A percentile compares a stretch with the other conserved stretches of the same genome.
phyloP scores from a whole-genome alignment of 2,329 filamentous ascomycete species.

The Ophiostoma ips region DNA sequence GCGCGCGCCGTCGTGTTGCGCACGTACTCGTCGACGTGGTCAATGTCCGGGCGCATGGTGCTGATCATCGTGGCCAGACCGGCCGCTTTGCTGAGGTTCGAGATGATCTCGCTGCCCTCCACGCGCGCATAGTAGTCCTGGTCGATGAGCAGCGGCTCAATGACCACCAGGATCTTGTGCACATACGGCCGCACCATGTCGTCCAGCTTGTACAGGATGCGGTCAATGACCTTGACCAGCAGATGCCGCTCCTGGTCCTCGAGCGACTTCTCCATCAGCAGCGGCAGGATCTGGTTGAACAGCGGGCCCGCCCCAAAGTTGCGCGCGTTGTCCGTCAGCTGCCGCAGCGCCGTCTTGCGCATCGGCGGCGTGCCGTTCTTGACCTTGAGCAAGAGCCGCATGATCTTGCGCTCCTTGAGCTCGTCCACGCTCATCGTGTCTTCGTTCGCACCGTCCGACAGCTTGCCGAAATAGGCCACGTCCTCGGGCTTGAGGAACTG shows the following conservation, averaged over 20 bases:
- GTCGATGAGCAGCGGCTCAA: constrained; percentile 96
- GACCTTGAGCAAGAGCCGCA: constrained; percentile 91
- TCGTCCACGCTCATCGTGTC: constrained; percentile 86
- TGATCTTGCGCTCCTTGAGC: constrained; percentile 95
- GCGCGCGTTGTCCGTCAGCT: constrained; percentile 92
- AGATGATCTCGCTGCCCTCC: constrained; percentile 96
- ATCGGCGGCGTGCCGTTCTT: constrained; percentile 98
- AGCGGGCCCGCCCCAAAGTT: constrained; percentile 88
- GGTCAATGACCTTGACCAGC: constrained; percentile 96
- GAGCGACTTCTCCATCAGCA: constrained; percentile 95
- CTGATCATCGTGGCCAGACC: constrained; percentile 98
- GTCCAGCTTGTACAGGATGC: constrained; percentile 95
- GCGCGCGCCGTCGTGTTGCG: constrained; percentile 94
- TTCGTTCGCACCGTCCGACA: constrained; percentile 88
- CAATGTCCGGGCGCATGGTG: constrained; percentile 97
- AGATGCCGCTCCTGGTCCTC: constrained; percentile 97
- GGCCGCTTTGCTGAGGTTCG: constrained; percentile 90
- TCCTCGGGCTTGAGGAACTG: constrained; percentile 98
- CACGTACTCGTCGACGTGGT: constrained; percentile 96
- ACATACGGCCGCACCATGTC: constrained; percentile 92
- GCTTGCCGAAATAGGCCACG: constrained; percentile 96
- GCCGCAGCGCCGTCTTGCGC: constrained; percentile 93
- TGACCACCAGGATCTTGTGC: constrained; percentile 96
- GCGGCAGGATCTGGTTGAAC: constrained; percentile 92
- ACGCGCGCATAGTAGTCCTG: constrained; percentile 99